Evolutionary conservation across 371 early-diverging fungal species (phyloP).

Genomic region (Mortierella sp.): DNA sequence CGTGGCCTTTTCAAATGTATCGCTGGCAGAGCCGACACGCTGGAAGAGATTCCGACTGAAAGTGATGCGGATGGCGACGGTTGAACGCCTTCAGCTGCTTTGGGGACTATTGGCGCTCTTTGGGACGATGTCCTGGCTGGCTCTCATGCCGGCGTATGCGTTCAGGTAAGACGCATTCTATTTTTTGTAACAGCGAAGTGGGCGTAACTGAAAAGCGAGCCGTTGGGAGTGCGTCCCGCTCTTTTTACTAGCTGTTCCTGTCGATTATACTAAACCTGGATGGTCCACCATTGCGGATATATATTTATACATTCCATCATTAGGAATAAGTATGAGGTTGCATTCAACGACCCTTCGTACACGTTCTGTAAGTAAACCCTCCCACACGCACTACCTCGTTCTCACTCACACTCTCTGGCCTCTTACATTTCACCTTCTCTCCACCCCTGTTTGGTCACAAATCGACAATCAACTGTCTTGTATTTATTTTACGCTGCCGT

Average conservation of each 20-base stretch:
- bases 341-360: slow-evolving; percentile 24
- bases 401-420: not conserved
- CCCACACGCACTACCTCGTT: not conserved
- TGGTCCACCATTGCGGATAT: not conserved
- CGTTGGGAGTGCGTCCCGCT: too few species aligned
- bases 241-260: too few species aligned
- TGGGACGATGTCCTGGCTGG: slow-evolving; percentile 42
- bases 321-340: slow-evolving; percentile 28
- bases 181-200: not conserved
- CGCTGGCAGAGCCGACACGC: slow-evolving; percentile 12
- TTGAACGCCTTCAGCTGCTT: slow-evolving; percentile 43
- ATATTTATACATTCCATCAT: not conserved
- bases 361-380: slow-evolving; percentile 36
- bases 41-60: slow-evolving; percentile 34
- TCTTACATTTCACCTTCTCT: not conserved
- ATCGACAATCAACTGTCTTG: not conserved
- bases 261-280: too few species aligned
- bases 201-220: too few species aligned
- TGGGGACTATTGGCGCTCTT: slow-evolving; percentile 46
- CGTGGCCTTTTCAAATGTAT: slow-evolving; percentile 21
- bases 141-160: slow-evolving; percentile 39
- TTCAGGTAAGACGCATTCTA: slow-evolving; percentile 34
- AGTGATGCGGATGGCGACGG: slow-evolving; percentile 45
- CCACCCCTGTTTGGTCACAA: not conserved
- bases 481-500: too few species aligned